Evolutionary conservation across 495 filamentous ascomycete species (phyloP).

Genomic region (Aspergillus egyptiacus): DNA sequence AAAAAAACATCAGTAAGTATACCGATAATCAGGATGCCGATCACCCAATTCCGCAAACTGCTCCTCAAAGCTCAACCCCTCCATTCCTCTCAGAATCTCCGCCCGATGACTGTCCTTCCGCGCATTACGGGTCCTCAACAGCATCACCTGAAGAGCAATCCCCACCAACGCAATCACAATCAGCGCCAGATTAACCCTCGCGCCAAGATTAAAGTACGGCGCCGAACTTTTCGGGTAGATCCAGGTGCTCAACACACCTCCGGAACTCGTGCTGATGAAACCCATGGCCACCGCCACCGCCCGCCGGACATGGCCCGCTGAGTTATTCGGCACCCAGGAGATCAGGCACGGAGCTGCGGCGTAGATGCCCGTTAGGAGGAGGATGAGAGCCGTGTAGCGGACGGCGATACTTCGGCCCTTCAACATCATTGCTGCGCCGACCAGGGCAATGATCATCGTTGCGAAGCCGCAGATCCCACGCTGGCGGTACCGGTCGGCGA

Average conservation of each 20-base stretch:
- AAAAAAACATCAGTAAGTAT: conserved; percentile 12
- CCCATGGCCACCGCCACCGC: conserved; percentile 9
- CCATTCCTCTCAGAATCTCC: conserved; percentile 4
- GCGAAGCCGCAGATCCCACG: conserved; percentile 7
- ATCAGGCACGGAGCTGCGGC: conserved; percentile 11
- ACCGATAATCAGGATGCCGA: conserved; percentile 9
- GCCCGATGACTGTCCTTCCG: not conserved
- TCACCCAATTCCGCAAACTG: conserved; percentile 10
- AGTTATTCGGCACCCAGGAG: conserved; percentile 13
- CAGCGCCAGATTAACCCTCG: conserved; percentile 5
- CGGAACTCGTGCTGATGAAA: conserved; percentile 8
- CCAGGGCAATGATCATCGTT: conserved; percentile 5
- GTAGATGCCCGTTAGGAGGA: conserved; percentile 12
- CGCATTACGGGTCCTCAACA: conserved; percentile 5
- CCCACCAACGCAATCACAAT: conserved; percentile 5
- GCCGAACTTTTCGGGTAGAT: conserved; percentile 12
- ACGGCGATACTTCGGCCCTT: not conserved
- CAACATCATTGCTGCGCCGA: conserved; percentile 6
- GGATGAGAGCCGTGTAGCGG: conserved; percentile 10
- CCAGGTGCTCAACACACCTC: conserved; percentile 14
- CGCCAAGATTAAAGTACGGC: conserved; percentile 6
- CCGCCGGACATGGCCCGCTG: conserved; percentile 7
- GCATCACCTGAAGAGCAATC: conserved; percentile 1
- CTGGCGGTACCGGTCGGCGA: conserved; percentile 11
- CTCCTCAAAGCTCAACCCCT: conserved; percentile 8